These are phyloP conservation scores for Selaginella tamariscina DNA, from an alignment of 75 land plant species.

Conservation along the genomic window DNA sequence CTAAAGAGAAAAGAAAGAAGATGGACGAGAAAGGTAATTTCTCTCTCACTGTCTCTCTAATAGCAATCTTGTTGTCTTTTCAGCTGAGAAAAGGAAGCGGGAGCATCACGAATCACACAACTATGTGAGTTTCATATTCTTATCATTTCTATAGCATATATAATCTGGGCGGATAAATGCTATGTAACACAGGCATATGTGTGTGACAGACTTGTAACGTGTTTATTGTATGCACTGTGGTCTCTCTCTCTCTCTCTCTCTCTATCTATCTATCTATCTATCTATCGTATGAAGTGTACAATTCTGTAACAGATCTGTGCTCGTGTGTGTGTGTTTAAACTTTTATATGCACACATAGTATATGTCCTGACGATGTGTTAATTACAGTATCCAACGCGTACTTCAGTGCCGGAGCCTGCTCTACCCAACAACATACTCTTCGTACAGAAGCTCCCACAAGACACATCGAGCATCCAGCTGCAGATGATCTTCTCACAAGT, in stretches of 20 bases:
- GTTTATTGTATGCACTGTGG: neutral
- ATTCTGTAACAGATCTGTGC: neutral
- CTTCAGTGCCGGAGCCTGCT: conserved; percentile 63
- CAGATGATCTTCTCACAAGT: conserved; percentile 74
- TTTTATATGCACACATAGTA: conserved; percentile 10
- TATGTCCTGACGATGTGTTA: conserved; percentile 7
- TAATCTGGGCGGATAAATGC: neutral
- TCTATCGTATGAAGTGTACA: neutral
- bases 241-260: neutral
- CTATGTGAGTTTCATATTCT: conserved; percentile 36
- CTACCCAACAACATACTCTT: conserved; percentile 83
- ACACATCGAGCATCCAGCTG: conserved; percentile 53
- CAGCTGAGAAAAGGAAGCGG: conserved; percentile 59
- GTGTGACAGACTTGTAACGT: neutral
- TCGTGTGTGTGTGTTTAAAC: neutral
- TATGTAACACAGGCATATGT: neutral
- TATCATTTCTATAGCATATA: neutral
- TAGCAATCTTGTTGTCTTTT: conserved; percentile 5
- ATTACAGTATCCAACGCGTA: conserved; percentile 33
- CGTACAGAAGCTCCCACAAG: conserved; percentile 84
- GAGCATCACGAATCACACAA: conserved; percentile 37
- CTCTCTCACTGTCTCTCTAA: conserved; percentile 10
- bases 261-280: too few species aligned
- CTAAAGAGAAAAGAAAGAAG: conserved; percentile 72
- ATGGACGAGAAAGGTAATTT: conserved; percentile 77